Percentiles rank a stretch among this genome's conserved stretches.
Evolutionary conservation across 2,329 filamentous ascomycete genomes (phyloP).

Genomic region (Penicillium olsonii): DNA sequence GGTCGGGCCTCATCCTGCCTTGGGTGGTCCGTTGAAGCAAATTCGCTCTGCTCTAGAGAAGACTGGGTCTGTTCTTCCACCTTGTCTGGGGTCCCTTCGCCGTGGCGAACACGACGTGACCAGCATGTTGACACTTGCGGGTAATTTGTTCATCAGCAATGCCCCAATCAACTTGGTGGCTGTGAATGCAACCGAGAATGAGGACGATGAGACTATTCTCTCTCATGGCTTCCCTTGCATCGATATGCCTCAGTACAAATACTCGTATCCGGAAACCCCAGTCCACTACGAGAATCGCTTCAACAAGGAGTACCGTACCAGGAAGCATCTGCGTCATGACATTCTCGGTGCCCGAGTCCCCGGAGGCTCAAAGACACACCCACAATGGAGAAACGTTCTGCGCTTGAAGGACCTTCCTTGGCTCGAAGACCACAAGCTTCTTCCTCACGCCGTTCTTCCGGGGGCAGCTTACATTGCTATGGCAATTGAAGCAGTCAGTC

Average conservation of each 20-base stretch:
- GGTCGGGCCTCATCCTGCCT: neutral
- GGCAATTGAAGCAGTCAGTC: neutral
- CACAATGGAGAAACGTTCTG: neutral
- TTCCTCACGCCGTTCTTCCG: neutral
- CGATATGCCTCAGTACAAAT: neutral
- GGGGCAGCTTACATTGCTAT: neutral
- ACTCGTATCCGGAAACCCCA: neutral
- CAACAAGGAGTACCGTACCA: neutral
- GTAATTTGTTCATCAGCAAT: too few relatives aligned
- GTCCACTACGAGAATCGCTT: neutral
- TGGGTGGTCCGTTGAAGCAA: neutral
- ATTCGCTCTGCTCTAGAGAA: neutral
- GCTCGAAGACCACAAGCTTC: neutral
- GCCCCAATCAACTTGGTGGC: too few relatives aligned
- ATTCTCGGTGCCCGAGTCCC: neutral
- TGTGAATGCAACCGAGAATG: too few relatives aligned
- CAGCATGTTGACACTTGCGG: too few relatives aligned
- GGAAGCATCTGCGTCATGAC: neutral
- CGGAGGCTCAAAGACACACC: too few relatives aligned
- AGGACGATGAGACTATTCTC: neutral
- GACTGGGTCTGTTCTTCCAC: too few relatives aligned
- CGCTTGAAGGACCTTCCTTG: neutral
- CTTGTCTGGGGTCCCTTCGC: too few relatives aligned
- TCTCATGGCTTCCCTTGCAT: too few relatives aligned
- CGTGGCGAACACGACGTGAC: too few relatives aligned